These are phyloP conservation scores for Lodderomyces pseudojiufengensis DNA, from an alignment of 1,139 yeast genomes.

Conservation along the genomic window DNA sequence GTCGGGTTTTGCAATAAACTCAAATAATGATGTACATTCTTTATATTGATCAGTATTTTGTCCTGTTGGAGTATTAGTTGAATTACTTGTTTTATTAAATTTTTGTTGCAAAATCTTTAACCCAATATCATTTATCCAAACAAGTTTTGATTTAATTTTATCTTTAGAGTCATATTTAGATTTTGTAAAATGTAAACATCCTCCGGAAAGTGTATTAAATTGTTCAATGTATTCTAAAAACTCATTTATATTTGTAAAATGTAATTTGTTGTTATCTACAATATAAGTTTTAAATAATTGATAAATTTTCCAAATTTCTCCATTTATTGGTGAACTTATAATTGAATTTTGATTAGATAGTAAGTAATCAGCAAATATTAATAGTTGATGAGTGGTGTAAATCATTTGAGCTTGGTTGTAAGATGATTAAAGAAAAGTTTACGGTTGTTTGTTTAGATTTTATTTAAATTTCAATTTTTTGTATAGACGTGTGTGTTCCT, in stretches of 20 bases:
- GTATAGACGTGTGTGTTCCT: no score
- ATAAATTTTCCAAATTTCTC: constrained; percentile 19
- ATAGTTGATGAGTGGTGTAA: constrained; percentile 6
- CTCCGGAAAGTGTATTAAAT: constrained; percentile 25
- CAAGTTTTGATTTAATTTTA: constrained; percentile 7
- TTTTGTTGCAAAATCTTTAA: constrained; percentile 17
- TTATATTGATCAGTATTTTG: not conserved
- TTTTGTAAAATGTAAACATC: constrained; percentile 16
- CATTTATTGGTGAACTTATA: constrained; percentile 18
- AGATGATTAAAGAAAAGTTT: no score
- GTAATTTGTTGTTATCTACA: not conserved
- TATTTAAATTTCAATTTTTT: no score
- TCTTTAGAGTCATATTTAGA: not conserved
- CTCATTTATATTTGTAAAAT: constrained; percentile 6
- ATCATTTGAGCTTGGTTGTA: not conserved
- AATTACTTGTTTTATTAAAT: constrained; percentile 11
- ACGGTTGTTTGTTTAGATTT: no score
- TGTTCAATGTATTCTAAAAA: constrained; percentile 17
- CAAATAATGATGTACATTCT: constrained; percentile 2
- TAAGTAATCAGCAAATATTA: constrained; percentile 17
- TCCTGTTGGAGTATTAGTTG: constrained; percentile 1
- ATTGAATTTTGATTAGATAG: constrained; percentile 13
- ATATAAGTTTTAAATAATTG: constrained; percentile 12
- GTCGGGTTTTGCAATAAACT: not conserved
- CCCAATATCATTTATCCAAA: constrained; percentile 19